A percentile compares a stretch with the other conserved stretches of the same genome.
Conservation (phyloP, 2,329 filamentous ascomycete genomes). For the Neurospora sp. region DNA sequence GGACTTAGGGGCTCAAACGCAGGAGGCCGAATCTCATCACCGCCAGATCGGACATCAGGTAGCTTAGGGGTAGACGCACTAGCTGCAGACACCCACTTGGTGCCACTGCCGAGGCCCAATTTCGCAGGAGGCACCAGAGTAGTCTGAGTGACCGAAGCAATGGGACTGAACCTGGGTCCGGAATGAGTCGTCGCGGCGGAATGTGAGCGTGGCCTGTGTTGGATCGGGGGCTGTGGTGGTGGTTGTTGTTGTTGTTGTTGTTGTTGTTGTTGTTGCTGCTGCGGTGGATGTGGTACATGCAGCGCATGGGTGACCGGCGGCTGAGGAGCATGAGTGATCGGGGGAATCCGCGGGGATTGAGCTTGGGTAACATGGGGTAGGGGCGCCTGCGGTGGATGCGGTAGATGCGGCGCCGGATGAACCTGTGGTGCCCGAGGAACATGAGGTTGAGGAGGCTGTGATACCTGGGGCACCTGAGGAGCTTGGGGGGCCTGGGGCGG, state of each 20-base stretch:
- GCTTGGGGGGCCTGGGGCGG: not conserved
- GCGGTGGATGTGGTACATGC: conserved; percentile 12
- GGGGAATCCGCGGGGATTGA: not conserved
- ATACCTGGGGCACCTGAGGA: not conserved
- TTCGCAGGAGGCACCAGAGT: conserved; percentile 4
- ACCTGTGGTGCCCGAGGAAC: not conserved
- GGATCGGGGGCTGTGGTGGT: conserved; percentile 10
- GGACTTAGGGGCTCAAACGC: conserved; percentile 52
- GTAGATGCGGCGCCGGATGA: not conserved
- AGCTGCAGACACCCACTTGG: conserved; percentile 48
- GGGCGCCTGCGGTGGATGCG: not conserved
- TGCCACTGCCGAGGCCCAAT: conserved; percentile 31
- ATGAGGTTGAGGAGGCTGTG: not conserved
- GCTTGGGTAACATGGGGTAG: not conserved
- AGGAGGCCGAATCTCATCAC: conserved; percentile 37
- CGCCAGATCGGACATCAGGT: conserved; percentile 18
- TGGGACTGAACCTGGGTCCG: conserved; percentile 20
- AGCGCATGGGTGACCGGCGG: not conserved
- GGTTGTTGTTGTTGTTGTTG: conserved; percentile 6
- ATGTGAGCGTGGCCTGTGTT: conserved; percentile 7
- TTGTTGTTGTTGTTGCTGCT: conserved; percentile 7
- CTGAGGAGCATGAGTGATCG: not conserved
- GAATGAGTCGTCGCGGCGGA: not conserved
- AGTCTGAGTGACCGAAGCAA: conserved; percentile 14
- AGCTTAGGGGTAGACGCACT: conserved; percentile 47